Evolutionary conservation across 129 eudicot species (phyloP).

Genomic region (Helichrysum umbraculigerum): DNA sequence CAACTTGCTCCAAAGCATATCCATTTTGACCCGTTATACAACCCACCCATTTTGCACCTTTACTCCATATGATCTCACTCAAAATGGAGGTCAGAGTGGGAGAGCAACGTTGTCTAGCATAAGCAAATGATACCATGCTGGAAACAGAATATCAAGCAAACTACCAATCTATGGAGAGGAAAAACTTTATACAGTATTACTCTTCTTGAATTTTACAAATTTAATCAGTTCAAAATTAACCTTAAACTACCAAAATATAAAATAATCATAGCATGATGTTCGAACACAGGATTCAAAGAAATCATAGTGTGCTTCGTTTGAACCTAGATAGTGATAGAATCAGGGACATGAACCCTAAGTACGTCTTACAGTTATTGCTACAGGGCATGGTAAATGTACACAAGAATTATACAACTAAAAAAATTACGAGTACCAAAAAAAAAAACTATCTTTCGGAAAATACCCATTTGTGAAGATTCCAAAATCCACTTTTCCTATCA

Average conservation of each 20-base stretch:
- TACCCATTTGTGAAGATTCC: constrained; percentile 99
- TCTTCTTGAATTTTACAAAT: not conserved
- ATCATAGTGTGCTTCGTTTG: not conserved
- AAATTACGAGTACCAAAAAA: not conserved
- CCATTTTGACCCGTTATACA: not conserved
- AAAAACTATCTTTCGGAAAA: constrained; percentile 10
- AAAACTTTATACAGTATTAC: too few species aligned
- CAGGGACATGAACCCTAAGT: not conserved
- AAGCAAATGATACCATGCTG: not conserved
- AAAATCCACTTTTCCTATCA: constrained; percentile 81
- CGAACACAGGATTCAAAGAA: not conserved
- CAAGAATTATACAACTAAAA: too few species aligned
- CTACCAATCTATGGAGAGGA: not conserved
- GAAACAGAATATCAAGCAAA: not conserved
- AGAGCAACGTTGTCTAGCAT: not conserved
- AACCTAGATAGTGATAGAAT: not conserved
- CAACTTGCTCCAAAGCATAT: too few species aligned
- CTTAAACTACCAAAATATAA: constrained; percentile 5
- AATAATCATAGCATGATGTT: constrained; percentile 3
- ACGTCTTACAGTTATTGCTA: not conserved
- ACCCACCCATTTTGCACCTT: not conserved
- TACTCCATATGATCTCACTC: not conserved
- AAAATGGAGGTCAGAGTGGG: not conserved
- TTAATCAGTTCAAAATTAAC: constrained; percentile 1
- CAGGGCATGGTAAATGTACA: not conserved